Evolutionary conservation across 768 basidiomycete genomes (phyloP).

Genomic region (Collybia sp.): DNA sequence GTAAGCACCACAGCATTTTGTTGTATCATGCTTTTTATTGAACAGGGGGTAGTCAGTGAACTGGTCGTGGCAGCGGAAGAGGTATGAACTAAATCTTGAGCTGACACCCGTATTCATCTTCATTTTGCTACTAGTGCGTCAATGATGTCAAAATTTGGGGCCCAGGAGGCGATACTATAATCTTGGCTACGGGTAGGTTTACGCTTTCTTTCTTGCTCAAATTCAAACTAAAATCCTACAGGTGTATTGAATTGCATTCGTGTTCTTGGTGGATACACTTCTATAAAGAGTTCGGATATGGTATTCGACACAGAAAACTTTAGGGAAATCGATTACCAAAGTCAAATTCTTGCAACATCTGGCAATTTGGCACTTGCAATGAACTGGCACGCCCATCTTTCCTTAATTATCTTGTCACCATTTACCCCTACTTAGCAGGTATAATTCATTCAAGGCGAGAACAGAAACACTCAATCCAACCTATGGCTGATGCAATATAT

Average conservation of each 20-base stretch:
- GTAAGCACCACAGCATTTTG: conserved; percentile 29
- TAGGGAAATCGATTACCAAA: conserved; percentile 49
- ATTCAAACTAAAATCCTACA: conserved; percentile 12
- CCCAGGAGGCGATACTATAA: conserved; percentile 47
- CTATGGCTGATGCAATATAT: not conserved
- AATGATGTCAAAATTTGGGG: conserved; percentile 53
- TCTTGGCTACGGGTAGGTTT: conserved; percentile 47
- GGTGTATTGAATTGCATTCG: conserved; percentile 62
- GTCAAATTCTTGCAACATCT: conserved; percentile 34
- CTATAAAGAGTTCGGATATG: conserved; percentile 40
- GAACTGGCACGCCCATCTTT: conserved; percentile 44
- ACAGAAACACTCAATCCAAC: too few species aligned
- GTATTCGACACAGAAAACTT: conserved; percentile 60
- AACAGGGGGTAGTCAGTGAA: conserved; percentile 44
- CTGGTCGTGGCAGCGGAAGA: conserved; percentile 56
- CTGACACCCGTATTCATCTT: conserved; percentile 1
- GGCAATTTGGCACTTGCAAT: conserved; percentile 48
- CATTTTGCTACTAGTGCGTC: conserved; percentile 34
- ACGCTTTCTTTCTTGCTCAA: conserved; percentile 1
- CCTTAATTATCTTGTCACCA: not conserved
- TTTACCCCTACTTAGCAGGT: conserved; percentile 31
- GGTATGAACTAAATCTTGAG: conserved; percentile 25
- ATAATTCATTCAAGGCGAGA: conserved; percentile 58
- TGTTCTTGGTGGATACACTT: conserved; percentile 58
- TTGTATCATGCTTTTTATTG: not conserved